phyloP scores from a whole-genome alignment of 179 eudicot genomes.

The Silene coronaria region DNA sequence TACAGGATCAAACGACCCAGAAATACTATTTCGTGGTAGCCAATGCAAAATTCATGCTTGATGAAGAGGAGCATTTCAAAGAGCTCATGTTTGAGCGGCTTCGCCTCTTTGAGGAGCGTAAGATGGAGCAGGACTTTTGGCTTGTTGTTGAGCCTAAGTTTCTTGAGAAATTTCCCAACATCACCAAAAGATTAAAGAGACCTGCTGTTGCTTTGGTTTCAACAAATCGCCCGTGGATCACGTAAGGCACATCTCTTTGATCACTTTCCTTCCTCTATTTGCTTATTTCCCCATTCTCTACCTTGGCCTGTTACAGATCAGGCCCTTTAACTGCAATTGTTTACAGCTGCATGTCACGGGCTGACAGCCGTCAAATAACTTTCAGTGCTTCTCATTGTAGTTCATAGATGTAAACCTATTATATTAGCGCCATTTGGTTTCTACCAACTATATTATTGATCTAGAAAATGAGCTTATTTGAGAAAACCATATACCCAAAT shows the following conservation, averaged over 20 bases:
- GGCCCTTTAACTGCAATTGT: background rate
- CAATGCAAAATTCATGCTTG: slow-evolving; percentile 97
- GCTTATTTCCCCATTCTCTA: background rate
- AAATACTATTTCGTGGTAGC: slow-evolving; percentile 80
- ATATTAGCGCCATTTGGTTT: background rate
- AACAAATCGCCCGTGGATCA: slow-evolving; percentile 93
- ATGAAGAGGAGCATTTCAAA: slow-evolving; percentile 91
- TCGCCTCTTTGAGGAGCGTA: slow-evolving; percentile 52
- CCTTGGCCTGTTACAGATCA: background rate
- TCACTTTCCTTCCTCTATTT: background rate
- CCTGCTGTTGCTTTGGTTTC: slow-evolving; percentile 98
- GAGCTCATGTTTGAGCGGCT: slow-evolving; percentile 77
- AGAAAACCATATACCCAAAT: background rate
- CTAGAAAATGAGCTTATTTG: background rate
- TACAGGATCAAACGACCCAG: slow-evolving; percentile 37
- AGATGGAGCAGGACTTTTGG: slow-evolving; percentile 83
- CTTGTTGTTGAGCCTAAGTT: slow-evolving; percentile 93
- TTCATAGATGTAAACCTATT: background rate
- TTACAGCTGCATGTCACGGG: background rate
- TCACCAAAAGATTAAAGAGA: slow-evolving; percentile 68
- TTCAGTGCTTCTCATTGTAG: background rate
- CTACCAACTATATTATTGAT: background rate
- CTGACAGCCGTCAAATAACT: background rate
- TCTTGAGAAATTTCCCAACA: slow-evolving; percentile 72
- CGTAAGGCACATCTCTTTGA: slow-evolving; percentile 42